These are phyloP conservation scores for Chenopodium formosanum DNA, from an alignment of 148 eudicot species.

Conservation along the genomic window DNA sequence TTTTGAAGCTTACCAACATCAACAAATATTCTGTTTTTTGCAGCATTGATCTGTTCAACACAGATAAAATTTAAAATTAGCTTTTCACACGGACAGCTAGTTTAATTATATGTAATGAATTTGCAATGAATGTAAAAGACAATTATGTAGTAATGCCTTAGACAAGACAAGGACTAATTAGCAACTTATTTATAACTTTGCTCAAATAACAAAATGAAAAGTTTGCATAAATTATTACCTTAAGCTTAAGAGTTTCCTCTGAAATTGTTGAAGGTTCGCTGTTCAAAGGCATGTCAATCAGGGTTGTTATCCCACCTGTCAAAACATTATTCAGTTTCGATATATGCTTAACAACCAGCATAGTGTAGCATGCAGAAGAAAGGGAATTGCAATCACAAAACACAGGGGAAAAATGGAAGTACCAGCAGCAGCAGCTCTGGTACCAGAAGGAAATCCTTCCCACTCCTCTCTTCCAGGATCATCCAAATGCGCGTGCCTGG, in stretches of 20 bases:
- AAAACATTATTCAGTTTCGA: not conserved
- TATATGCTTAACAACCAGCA: not conserved
- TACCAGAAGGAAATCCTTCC: constrained; percentile 99
- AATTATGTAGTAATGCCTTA: no score
- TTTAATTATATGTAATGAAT: not conserved
- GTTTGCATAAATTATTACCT: constrained; percentile 42
- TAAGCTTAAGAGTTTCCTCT: constrained; percentile 72
- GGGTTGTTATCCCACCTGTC: constrained; percentile 88
- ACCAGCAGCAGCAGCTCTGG: constrained; percentile 99
- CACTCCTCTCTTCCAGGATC: constrained; percentile 96
- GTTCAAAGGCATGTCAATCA: constrained; percentile 97
- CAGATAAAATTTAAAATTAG: not conserved
- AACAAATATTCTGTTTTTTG: constrained; percentile 64
- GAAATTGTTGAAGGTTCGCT: constrained; percentile 88
- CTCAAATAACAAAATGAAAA: not conserved
- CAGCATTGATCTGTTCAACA: constrained; percentile 68
- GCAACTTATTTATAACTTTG: not conserved
- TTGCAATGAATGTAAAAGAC: no score
- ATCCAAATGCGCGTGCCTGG: constrained; percentile 90
- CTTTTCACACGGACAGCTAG: not conserved
- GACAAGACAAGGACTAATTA: not conserved
- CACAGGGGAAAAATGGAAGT: not conserved
- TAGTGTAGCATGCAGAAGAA: not conserved
- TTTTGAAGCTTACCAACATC: constrained; percentile 75
- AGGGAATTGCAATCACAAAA: not conserved